Evolutionary conservation across 257 asterid genomes (phyloP), one percentile per base, ranked within the genome.

Genomic region (Gentiana straminea): DNA sequence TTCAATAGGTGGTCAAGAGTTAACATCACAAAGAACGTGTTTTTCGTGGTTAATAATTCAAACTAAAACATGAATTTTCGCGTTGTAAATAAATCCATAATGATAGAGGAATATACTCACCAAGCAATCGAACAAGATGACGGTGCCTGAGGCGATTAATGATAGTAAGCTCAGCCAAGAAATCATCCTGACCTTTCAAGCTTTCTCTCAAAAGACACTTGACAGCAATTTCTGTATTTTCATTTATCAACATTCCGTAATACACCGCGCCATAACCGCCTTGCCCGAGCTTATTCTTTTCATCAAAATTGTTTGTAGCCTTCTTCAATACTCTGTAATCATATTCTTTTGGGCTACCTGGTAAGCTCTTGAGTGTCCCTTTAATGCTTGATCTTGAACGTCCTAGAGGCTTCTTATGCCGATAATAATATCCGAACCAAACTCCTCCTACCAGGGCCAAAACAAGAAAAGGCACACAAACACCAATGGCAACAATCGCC

Each of bases 201-300:
- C 75, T 91, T 50, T 81, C 98, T 70, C 94, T 84, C 38, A 86
- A 72, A 52, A 91, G 83, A 56, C 86, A 69, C 73, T 91, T 91
- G 11, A 91, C 96, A 0, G 98, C 98, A 58, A 84, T 79, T 62
- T 87, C 94, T 68, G 52, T 32, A 35, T 75, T 69, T 62, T 83
- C 96, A 50, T 66, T 78, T 3, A 53, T 79, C 72, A 91, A 35
- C 33, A 68, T 4, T 5, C 98, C 98, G 62, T 47, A 75, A 50
- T 77, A 84, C 1, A 91, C 98, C 67, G 78, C 92, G 4, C 98
- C 98, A 59, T 59, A 91, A 0, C 98, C 98, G 0, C 98, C 98
- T 60, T 83, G 79, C 2, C 98, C 98, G 1, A 91, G 86, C 73
- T 91, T 83, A 46, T 79, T 65, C 72, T 58, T 83, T 57, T 64